Base-by-base conservation (phyloP, 1,284 basidiomycete genomes). In the Tilletiopsis washingtonensis region DNA sequence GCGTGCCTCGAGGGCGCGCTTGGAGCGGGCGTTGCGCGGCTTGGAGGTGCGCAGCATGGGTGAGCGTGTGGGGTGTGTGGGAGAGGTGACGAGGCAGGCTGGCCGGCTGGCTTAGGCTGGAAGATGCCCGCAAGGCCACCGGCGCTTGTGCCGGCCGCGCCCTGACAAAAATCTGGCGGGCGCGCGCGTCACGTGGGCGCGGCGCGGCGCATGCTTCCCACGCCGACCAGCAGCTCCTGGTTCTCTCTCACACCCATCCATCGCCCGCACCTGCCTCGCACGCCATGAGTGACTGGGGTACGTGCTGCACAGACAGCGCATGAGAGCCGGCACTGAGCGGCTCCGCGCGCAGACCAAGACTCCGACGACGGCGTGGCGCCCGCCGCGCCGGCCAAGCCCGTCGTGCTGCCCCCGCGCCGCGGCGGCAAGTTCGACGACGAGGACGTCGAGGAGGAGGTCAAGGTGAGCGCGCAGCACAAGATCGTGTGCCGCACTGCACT, bases 21-120 rank as follows among this genome's bases (percentile, higher is more conserved):
- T 99, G n/a, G 88, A 87, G 37, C 93, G 83, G 1, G 94, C 93
- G 80, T 94, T 97, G 78, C 88, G 90, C 26, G 93, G 90, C 79
- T 96, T 96, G 50, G 57, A 56, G 3, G 59, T 56, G 32, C 59
- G 43, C 20, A 69, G 62, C 67, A 71, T 69, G n/a, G n/a, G n/a
- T n/a, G n/a, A n/a, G n/a, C n/a, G n/a, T n/a, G n/a, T n/a, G n/a
- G n/a, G n/a, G n/a, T n/a, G n/a, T n/a, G n/a, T n/a, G n/a, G n/a
- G n/a, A n/a, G n/a, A n/a, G n/a, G n/a, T n/a, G n/a, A n/a, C n/a
- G n/a, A n/a, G n/a, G n/a, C n/a, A n/a, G n/a, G n/a, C n/a, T n/a
- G n/a, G n/a, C n/a, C n/a, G n/a, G n/a, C n/a, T n/a, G n/a, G n/a
- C n/a, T n/a, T n/a, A n/a, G n/a, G n/a, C n/a, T n/a, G n/a, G n/a